phyloP scores from a whole-genome alignment of 257 asterid genomes.

The Solanum chilense region DNA sequence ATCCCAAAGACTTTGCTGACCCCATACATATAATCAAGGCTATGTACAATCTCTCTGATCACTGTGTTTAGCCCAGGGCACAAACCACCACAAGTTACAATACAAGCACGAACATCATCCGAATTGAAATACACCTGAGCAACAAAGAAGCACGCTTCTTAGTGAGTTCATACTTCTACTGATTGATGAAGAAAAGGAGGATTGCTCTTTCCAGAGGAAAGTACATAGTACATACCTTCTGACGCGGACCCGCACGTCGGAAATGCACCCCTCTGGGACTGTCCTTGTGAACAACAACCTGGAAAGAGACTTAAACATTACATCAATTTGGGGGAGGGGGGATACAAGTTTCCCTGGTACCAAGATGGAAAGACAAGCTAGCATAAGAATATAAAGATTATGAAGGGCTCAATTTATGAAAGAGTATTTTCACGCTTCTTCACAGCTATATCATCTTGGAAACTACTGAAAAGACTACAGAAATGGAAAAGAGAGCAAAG shows the following conservation, averaged over 20 bases:
- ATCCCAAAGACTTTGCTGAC: conserved; percentile 47
- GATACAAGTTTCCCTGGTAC: neutral
- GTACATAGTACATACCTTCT: conserved; percentile 42
- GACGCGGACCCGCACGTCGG: conserved; percentile 96
- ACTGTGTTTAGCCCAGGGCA: conserved; percentile 74
- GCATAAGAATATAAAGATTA: neutral
- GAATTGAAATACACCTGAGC: conserved; percentile 47
- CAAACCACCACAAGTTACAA: conserved; percentile 71
- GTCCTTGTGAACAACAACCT: conserved; percentile 89
- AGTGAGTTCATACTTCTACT: neutral
- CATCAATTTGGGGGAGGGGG: neutral
- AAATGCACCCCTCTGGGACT: conserved; percentile 90
- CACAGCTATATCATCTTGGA: neutral
- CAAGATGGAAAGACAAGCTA: neutral
- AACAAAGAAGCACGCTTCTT: neutral
- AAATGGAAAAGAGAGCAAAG: neutral
- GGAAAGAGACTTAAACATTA: neutral
- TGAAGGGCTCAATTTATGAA: neutral
- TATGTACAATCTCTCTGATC: conserved; percentile 62
- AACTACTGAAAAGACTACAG: neutral
- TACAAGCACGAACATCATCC: conserved; percentile 55
- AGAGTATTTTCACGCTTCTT: neutral
- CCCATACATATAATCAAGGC: conserved; percentile 62
- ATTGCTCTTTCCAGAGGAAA: neutral
- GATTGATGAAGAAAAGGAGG: neutral